Evolutionary conservation across 768 basidiomycete genomes (phyloP), one percentile per base, ranked within the genome.

Genomic region (Boletellus sp.): DNA sequence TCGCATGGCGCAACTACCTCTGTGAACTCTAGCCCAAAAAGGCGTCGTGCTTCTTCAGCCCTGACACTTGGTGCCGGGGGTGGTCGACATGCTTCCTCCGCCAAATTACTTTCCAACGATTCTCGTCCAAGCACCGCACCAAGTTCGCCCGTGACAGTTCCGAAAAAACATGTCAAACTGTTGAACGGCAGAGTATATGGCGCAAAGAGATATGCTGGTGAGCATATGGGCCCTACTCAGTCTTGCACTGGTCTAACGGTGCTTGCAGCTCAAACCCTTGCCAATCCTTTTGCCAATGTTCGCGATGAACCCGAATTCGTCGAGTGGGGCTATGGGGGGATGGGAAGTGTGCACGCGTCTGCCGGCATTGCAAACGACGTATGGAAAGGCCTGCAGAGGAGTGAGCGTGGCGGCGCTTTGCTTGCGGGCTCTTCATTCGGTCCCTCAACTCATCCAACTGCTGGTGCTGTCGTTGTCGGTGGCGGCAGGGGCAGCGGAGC

Each of bases 261-360:
- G 26, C 9, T 31, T 31, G 17, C 17, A 58, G 61, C 61, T 42
- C 68, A 71, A 32, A 62, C 61, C 11, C 70, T 70, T 43, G 67
- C 70, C 6, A 83, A 88, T 59, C 82, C 77, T 0, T 88, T 88
- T 55, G 84, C 78, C 6, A 83, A 75, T 50, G 81, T 74, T 13
- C 74, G 75, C 5, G 81, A 83, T 24, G 79, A 83, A 0, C 86
- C 87, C 28, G 86, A 86, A 62, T 94, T 94, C 57, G 89, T 92
- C 15, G 92, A 94, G 67, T 94, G 92, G 92, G 92, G 92, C 0
- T 89, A 87, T 50, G 88, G 88, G 28, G 88, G 88, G 3, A 85
- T 92, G 85, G 91, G 91, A 23, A 78, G 77, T 32, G 74, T 75
- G 1, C 43, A 61, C 3, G 61, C 59, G 20, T 61, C 65, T 15